Evolutionary conservation across 2,329 filamentous ascomycete species (phyloP).

Genomic region (Botryotinia globosa): DNA sequence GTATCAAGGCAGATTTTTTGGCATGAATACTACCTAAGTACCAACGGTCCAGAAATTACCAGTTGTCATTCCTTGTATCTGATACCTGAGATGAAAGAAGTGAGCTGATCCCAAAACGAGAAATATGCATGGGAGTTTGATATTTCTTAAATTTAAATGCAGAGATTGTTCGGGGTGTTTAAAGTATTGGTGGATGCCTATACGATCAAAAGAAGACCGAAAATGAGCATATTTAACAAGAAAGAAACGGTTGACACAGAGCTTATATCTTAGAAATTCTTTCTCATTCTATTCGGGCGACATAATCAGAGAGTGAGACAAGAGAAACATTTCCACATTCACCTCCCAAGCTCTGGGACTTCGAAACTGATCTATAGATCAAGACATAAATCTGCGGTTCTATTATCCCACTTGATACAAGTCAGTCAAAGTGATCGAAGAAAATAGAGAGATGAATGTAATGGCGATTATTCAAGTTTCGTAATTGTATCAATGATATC

Average conservation of each 20-base stretch:
- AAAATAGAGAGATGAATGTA: no score
- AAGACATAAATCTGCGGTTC: fast-evolving
- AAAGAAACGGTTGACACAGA: neutral
- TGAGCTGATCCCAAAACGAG: neutral
- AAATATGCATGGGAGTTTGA: neutral
- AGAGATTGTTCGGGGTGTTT: neutral
- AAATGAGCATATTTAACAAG: neutral
- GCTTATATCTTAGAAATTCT: neutral
- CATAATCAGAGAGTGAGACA: neutral
- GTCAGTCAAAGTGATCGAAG: neutral
- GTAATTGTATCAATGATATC: neutral
- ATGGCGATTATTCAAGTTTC: neutral
- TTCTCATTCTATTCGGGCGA: neutral
- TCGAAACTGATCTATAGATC: neutral
- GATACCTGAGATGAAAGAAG: neutral
- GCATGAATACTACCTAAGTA: neutral
- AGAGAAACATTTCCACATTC: neutral
- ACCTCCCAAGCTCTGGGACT: neutral
- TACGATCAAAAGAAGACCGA: no score
- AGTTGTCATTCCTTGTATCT: neutral
- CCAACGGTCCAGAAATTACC: neutral
- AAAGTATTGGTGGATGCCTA: neutral
- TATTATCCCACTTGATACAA: neutral
- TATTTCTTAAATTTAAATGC: neutral
- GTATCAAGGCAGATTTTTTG: neutral